phyloP scores from a whole-genome alignment of 495 filamentous ascomycete species.

The Penicillium mononematosum region DNA sequence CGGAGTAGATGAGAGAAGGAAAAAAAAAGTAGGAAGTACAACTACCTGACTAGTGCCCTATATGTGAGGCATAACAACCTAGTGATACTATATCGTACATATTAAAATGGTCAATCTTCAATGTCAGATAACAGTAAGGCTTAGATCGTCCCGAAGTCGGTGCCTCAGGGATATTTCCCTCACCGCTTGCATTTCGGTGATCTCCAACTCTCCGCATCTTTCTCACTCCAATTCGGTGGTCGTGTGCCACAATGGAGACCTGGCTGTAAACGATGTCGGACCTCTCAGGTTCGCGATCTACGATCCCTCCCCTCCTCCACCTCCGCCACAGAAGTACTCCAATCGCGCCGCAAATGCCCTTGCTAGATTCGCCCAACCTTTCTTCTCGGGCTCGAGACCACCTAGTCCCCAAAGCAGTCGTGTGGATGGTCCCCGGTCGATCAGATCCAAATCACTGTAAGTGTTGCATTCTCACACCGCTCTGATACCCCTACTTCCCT shows the following conservation, averaged over 20 bases:
- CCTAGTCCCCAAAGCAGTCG: constrained; percentile 49
- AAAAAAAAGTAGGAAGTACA: background rate
- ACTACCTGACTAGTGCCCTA: constrained; percentile 2
- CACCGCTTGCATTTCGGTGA: constrained; percentile 22
- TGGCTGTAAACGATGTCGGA: constrained; percentile 43
- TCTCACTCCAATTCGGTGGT: constrained; percentile 25
- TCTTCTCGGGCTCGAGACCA: constrained; percentile 55
- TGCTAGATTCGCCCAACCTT: constrained; percentile 57
- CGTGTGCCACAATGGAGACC: constrained; percentile 31
- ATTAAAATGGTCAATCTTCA: background rate
- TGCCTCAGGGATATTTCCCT: constrained; percentile 12
- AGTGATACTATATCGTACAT: no score
- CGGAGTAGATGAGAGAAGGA: background rate
- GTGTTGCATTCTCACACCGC: constrained; percentile 31
- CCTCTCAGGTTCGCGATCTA: constrained; percentile 38
- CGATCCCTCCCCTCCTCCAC: constrained; percentile 51
- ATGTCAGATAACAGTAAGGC: background rate
- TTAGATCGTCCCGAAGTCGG: background rate
- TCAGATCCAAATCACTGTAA: constrained; percentile 46
- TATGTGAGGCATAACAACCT: background rate
- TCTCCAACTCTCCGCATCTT: constrained; percentile 19
- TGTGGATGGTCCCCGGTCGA: constrained; percentile 39
- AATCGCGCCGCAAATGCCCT: constrained; percentile 54
- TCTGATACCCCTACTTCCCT: constrained; percentile 6
- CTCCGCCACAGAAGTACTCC: constrained; percentile 51